Percentiles rank a stretch among this genome's conserved stretches.
These are phyloP conservation scores for Thielaviopsis punctulata DNA, from an alignment of 2,329 filamentous ascomycete genomes.

Conservation along the genomic window DNA sequence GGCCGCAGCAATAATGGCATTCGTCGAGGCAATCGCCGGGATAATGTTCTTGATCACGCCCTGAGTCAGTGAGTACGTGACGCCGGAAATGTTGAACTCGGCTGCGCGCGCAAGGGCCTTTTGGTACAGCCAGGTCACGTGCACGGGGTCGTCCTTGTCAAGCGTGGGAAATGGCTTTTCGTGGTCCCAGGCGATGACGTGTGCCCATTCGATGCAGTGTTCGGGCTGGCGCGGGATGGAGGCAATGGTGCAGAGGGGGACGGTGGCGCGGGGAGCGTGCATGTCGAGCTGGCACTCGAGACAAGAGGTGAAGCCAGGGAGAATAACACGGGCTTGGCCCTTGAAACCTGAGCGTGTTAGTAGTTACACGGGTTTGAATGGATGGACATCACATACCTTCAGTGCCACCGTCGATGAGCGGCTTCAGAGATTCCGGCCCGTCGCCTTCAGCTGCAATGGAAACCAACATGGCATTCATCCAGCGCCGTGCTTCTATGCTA, in stretches of 20 bases:
- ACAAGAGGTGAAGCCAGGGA: constrained; percentile 85
- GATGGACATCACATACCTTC: constrained; percentile 41
- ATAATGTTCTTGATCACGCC: constrained; percentile 99
- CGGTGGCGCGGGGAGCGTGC: constrained; percentile 92
- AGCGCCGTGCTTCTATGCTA: constrained; percentile 91
- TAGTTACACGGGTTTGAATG: too few species aligned
- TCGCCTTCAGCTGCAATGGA: constrained; percentile 67
- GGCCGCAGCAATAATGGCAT: constrained; percentile 85
- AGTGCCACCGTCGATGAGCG: constrained; percentile 88
- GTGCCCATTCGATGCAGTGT: constrained; percentile 97
- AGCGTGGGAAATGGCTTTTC: constrained; percentile 68
- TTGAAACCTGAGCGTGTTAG: constrained; percentile 55
- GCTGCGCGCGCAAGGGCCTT: constrained; percentile 65
- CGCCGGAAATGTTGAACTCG: constrained; percentile 79
- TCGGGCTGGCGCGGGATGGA: constrained; percentile 93
- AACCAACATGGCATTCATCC: constrained; percentile 92
- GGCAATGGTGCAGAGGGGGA: constrained; percentile 89
- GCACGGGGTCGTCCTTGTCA: constrained; percentile 90
- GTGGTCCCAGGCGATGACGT: constrained; percentile 92
- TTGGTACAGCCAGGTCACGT: constrained; percentile 91
- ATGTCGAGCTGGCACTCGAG: constrained; percentile 98
- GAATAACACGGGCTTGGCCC: constrained; percentile 80
- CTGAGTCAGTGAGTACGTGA: constrained; percentile 91
- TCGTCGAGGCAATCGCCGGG: constrained; percentile 91
- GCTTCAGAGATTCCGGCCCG: constrained; percentile 73